Evolutionary conservation across 2,329 filamentous ascomycete genomes (phyloP).

Genomic region (Coniochaeta sp.): DNA sequence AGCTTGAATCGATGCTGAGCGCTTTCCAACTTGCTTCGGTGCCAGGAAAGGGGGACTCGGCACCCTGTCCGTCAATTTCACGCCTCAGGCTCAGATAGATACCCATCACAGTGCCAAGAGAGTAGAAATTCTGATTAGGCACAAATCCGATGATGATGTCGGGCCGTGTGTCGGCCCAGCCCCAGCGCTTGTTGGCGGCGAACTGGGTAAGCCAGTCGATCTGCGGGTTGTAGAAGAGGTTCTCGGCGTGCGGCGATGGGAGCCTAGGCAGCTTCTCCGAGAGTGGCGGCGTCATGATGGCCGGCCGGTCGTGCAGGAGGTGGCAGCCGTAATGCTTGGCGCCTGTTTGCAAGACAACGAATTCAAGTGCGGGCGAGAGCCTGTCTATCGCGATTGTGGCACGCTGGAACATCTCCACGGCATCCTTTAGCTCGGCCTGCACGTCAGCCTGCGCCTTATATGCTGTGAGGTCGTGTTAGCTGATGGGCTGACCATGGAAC

Average conservation of each 20-base stretch:
- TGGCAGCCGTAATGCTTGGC: conserved; percentile 32
- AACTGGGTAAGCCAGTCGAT: conserved; percentile 27
- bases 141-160: conserved; percentile 33
- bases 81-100: conserved; percentile 27
- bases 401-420: conserved; percentile 30
- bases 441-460: conserved; percentile 31
- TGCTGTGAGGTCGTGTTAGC: conserved; percentile 13
- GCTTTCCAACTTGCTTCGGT: conserved; percentile 26
- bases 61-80: conserved; percentile 26
- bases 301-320: conserved; percentile 27
- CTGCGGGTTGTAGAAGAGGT: conserved; percentile 32
- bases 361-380: conserved; percentile 25
- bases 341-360: conserved; percentile 26
- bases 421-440: conserved; percentile 28
- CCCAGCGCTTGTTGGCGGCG: conserved; percentile 27
- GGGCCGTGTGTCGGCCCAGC: conserved; percentile 29
- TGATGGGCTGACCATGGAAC: neutral
- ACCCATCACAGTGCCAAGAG: conserved; percentile 25
- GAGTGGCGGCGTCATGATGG: conserved; percentile 25
- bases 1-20: conserved; percentile 28
- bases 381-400: conserved; percentile 25
- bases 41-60: conserved; percentile 29
- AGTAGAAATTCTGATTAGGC: conserved; percentile 29
- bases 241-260: conserved; percentile 22
- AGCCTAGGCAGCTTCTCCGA: conserved; percentile 23